phyloP scores from a whole-genome alignment of 345 rosid species.

The Euphorbia peplus region DNA sequence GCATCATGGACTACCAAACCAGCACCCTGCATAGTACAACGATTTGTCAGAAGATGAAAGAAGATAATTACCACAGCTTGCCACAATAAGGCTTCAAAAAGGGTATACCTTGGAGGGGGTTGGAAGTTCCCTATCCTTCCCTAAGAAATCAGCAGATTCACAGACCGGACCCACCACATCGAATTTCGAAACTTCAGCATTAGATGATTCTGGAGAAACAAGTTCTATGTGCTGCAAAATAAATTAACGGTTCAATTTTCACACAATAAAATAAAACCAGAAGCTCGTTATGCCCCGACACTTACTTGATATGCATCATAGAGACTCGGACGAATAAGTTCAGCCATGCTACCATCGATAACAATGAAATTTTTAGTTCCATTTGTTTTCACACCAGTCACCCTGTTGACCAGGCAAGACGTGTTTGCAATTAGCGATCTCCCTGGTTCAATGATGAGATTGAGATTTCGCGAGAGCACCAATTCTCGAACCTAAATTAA shows the following conservation, averaged over 20 bases:
- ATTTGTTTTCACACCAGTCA: conserved; percentile 92
- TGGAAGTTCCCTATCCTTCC: conserved; percentile 90
- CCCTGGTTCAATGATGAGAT: conserved; percentile 93
- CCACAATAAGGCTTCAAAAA: neutral
- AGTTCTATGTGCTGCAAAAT: conserved; percentile 85
- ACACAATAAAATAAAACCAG: neutral
- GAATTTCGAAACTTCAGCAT: conserved; percentile 59
- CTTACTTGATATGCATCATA: conserved; percentile 94
- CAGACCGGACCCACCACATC: conserved; percentile 99
- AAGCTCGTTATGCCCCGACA: neutral
- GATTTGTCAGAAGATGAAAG: conserved; percentile 19
- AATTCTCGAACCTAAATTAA: conserved; percentile 70
- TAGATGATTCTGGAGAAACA: conserved; percentile 69
- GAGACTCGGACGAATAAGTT: conserved; percentile 96
- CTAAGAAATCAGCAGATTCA: conserved; percentile 98
- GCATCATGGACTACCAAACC: conserved; percentile 98
- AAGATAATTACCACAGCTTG: neutral
- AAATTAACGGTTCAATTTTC: neutral
- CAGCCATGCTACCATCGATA: conserved; percentile 98
- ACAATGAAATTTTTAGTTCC: conserved; percentile 92
- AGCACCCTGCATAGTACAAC: conserved; percentile 56
- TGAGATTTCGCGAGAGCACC: conserved; percentile 71
- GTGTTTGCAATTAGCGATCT: conserved; percentile 96
- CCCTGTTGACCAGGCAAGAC: conserved; percentile 86
- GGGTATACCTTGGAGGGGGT: conserved; percentile 74